Conservation (phyloP, 768 basidiomycete species). For the Tubosaeta sp. region DNA sequence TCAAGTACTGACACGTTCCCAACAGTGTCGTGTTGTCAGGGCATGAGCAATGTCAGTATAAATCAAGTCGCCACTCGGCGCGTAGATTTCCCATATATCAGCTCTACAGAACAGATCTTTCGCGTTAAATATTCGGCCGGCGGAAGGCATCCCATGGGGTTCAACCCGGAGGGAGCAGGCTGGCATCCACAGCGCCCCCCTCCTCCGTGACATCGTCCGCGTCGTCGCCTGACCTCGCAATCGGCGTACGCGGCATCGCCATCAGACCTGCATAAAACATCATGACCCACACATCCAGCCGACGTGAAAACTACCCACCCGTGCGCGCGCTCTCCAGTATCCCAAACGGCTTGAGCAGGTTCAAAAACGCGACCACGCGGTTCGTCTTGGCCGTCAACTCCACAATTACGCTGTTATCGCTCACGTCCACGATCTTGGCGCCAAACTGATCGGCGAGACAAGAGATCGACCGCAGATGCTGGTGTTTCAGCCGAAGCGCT, state of each 20-base stretch:
- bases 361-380: constrained; percentile 90
- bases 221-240: constrained; percentile 54
- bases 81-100: not conserved
- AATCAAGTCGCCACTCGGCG: not conserved
- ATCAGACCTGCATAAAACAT: constrained; percentile 63
- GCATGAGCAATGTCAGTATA: too few species aligned
- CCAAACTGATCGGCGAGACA: constrained; percentile 85
- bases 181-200: constrained; percentile 73
- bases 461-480: constrained; percentile 84
- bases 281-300: not conserved
- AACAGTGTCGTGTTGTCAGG: too few species aligned
- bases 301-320: constrained; percentile 46
- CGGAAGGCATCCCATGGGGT: too few species aligned
- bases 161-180: constrained; percentile 91
- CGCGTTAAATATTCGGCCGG: not conserved
- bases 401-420: constrained; percentile 91
- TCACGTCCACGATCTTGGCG: constrained; percentile 90
- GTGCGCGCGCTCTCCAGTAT: constrained; percentile 93
- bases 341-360: constrained; percentile 88
- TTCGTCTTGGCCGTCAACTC: constrained; percentile 92
- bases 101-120: not conserved
- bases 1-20: too few species aligned
- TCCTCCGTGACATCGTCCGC: constrained; percentile 53
- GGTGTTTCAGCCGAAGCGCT: constrained; percentile 84
- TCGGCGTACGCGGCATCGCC: constrained; percentile 98